These are phyloP conservation scores for Sistotremastrum suecicum DNA, from an alignment of 768 basidiomycete species.

Conservation along the genomic window DNA sequence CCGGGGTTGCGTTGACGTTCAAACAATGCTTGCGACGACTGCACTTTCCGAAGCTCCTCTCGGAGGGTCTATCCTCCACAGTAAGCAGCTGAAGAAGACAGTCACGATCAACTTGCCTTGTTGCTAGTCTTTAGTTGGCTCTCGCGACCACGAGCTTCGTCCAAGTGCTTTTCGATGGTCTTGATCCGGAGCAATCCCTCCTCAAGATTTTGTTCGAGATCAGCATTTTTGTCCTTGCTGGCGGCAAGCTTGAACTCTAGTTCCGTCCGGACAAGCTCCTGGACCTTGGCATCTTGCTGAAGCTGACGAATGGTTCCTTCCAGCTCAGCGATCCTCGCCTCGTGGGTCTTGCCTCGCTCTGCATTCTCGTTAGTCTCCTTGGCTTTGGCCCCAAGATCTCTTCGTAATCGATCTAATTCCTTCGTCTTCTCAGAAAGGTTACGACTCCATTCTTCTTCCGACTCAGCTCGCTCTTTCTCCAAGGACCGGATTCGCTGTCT, in stretches of 20 bases:
- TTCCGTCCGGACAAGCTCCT: conserved; percentile 34
- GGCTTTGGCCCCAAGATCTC: conserved; percentile 42
- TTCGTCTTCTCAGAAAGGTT: conserved; percentile 66
- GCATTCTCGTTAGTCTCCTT: conserved; percentile 45
- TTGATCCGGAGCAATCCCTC: conserved; percentile 36
- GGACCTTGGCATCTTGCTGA: conserved; percentile 44
- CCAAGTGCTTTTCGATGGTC: conserved; percentile 49
- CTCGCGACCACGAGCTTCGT: conserved; percentile 61
- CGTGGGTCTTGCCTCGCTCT: conserved; percentile 28
- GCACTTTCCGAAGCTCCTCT: conserved; percentile 91
- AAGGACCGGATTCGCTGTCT: conserved; percentile 42
- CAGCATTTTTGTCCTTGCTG: not conserved
- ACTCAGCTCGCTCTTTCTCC: conserved; percentile 78
- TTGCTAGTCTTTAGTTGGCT: conserved; percentile 57
- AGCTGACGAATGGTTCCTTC: conserved; percentile 33
- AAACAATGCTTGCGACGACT: conserved; percentile 78
- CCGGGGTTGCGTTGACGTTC: conserved; percentile 89
- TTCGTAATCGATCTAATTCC: conserved; percentile 63
- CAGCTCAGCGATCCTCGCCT: conserved; percentile 38
- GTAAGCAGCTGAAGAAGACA: conserved; percentile 3
- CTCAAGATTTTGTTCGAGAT: conserved; percentile 25
- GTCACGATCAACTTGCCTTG: conserved; percentile 38
- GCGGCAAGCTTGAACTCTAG: conserved; percentile 39
- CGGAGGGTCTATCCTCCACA: conserved; percentile 50
- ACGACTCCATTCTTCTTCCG: conserved; percentile 79